Evolutionary conservation across 2,329 filamentous ascomycete species (phyloP).

Genomic region (Ophiostoma piceae): DNA sequence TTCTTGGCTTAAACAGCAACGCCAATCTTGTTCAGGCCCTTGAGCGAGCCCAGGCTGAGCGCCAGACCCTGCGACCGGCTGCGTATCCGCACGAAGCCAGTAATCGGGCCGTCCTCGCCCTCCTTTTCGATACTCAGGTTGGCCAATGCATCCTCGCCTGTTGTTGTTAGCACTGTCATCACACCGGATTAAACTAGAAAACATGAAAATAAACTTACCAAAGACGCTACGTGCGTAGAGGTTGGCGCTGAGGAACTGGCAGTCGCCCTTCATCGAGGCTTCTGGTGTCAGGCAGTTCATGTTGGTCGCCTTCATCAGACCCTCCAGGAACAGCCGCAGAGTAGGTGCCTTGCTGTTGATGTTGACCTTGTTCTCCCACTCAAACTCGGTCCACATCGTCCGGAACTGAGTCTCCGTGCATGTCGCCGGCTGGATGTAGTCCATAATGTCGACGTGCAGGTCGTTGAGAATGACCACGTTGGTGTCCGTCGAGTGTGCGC

Average conservation of each 20-base stretch:
- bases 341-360: slow-evolving; percentile 96
- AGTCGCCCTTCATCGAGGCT: slow-evolving; percentile 93
- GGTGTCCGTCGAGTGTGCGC: slow-evolving; percentile 82
- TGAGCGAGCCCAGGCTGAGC: slow-evolving; percentile 86
- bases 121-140: slow-evolving; percentile 98
- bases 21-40: slow-evolving; percentile 82
- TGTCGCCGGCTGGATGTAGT: slow-evolving; percentile 95
- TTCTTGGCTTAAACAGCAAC: slow-evolving; percentile 35
- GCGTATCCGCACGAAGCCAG: slow-evolving; percentile 94
- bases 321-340: slow-evolving; percentile 83
- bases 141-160: slow-evolving; percentile 95
- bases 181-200: too few relatives aligned
- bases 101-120: slow-evolving; percentile 89
- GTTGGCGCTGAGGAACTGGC: slow-evolving; percentile 95
- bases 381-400: slow-evolving; percentile 99
- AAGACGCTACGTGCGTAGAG: slow-evolving; percentile 95
- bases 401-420: slow-evolving; percentile 98
- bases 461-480: slow-evolving; percentile 98
- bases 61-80: slow-evolving; percentile 94
- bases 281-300: slow-evolving; percentile 98
- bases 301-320: slow-evolving; percentile 96
- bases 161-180: slow-evolving; percentile 12
- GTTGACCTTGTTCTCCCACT: slow-evolving; percentile 99
- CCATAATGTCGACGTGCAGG: slow-evolving; percentile 98
- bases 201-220: too few relatives aligned